Evolutionary conservation across 2,329 filamentous ascomycete genomes (phyloP), one percentile per base, ranked within the genome.

Genomic region (Exophiala xenobiotica): DNA sequence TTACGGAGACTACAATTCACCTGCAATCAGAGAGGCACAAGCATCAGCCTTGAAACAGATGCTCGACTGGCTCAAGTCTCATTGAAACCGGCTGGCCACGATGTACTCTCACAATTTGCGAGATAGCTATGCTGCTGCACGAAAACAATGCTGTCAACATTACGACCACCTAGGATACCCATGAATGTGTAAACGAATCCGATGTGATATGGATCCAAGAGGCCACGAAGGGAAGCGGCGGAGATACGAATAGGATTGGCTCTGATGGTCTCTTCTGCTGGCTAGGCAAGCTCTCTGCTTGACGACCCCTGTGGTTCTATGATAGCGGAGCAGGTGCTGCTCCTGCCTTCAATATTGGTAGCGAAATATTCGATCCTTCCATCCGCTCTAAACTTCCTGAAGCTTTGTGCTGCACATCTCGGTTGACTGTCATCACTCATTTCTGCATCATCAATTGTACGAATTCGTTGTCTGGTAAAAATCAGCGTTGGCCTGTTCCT

Each of bases 371-470:
- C 40, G 29, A 33, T 45, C 22, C 41, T n/a, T 46, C 40, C 16
- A 44, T 12, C 41, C 27, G 41, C 23, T 47, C 37, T 41, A 45
- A 41, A 40, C 26, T 23, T 46, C 42, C 26, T 27, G 46, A 40
- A 23, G 35, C 31, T 46, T 31, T 35, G 24, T 23, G 29, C 29
- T 16, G 18, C 40, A 22, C 33, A 20, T 46, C 23, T 51, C 47
- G 16, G 8, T 26, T 40, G 40, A 20, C 45, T n/a, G 42, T 55
- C 46, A 26, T 53, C 40, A 26, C 39, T 79, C 88, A 92, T 80
- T 92, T 92, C 81, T 93, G 88, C 88, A 93, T 92, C 88, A 93
- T 93, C 69, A 93, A 85, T 77, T 93, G 88, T 64, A 93, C 88
- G 68, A 93, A 93, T 74, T 93, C 88, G 78, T 92, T 92, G 77